These are phyloP conservation scores for Limonium bicolor DNA, from an alignment of 148 eudicot genomes.

Conservation along the genomic window DNA sequence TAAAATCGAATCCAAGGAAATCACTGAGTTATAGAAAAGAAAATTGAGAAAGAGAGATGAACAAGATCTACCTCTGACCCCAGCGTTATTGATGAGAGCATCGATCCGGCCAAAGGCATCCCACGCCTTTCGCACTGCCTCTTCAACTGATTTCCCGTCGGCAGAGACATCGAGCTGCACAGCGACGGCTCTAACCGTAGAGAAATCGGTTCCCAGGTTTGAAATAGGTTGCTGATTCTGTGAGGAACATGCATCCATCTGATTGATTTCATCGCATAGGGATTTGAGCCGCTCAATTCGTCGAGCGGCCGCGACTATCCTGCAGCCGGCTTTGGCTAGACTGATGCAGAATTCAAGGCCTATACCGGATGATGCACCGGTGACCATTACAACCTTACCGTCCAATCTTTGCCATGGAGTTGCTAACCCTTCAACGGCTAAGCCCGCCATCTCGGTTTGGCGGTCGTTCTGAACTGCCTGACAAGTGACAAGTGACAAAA, in stretches of 20 bases:
- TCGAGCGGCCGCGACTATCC: slow-evolving; percentile 47
- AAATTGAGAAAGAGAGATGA: neutral
- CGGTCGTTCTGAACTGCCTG: neutral
- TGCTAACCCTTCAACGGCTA: too few species aligned
- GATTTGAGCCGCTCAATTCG: slow-evolving; percentile 34
- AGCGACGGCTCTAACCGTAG: slow-evolving; percentile 27
- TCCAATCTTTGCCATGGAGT: slow-evolving; percentile 21
- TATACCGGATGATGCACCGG: slow-evolving; percentile 68
- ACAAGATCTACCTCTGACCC: slow-evolving; percentile 26
- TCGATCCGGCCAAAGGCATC: slow-evolving; percentile 46
- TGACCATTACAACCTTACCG: slow-evolving; percentile 45
- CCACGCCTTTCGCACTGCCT: slow-evolving; percentile 32
- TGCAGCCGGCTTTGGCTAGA: slow-evolving; percentile 46
- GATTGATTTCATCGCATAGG: slow-evolving; percentile 38
- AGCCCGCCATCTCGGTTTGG: neutral
- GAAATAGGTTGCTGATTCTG: neutral
- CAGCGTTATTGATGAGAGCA: slow-evolving; percentile 58
- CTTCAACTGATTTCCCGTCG: slow-evolving; percentile 24
- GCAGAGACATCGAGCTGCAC: slow-evolving; percentile 41
- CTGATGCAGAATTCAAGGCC: slow-evolving; percentile 56
- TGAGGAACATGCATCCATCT: neutral
- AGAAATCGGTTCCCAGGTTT: neutral
- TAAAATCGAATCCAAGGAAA: neutral
- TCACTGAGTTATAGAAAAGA: neutral
- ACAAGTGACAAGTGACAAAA: neutral